These are phyloP conservation scores for Neonectria sp. DNA, from an alignment of 2,329 filamentous ascomycete genomes.

Conservation along the genomic window DNA sequence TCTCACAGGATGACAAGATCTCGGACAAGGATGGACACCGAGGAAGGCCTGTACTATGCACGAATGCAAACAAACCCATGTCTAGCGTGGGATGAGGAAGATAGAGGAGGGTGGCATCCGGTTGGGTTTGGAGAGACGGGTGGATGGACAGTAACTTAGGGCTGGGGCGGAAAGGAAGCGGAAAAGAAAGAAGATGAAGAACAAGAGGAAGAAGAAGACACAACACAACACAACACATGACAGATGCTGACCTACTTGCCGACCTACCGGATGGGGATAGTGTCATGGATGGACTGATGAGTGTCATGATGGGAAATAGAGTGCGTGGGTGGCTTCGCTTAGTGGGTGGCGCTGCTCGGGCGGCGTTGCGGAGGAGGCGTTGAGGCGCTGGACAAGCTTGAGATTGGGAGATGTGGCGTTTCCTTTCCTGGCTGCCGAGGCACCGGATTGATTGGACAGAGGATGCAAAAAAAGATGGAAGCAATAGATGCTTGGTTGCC, in stretches of 20 bases:
- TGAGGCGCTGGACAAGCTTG: conserved; percentile 1
- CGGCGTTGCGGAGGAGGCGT: conserved; percentile 17
- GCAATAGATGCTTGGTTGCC: not conserved
- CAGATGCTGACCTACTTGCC: conserved; percentile 6
- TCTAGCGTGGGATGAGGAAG: conserved; percentile 3
- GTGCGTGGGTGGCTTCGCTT: not conserved
- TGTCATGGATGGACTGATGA: not conserved
- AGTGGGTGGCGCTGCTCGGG: conserved; percentile 1
- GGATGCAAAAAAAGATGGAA: too few species aligned
- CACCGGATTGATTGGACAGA: too few species aligned
- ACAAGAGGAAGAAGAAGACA: too few species aligned
- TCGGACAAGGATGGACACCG: conserved; percentile 11
- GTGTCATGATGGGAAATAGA: too few species aligned
- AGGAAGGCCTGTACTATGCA: not conserved
- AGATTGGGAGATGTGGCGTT: conserved; percentile 10
- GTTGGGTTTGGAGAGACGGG: not conserved
- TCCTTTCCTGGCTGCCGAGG: not conserved
- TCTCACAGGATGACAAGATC: conserved; percentile 10
- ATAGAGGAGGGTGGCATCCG: conserved; percentile 1
- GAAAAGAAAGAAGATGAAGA: too few species aligned
- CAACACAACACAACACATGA: not conserved
- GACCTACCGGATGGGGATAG: conserved; percentile 16
- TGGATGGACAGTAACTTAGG: not conserved
- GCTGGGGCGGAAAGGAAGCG: too few species aligned
- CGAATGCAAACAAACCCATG: conserved; percentile 4